phyloP scores from a whole-genome alignment of 2,329 filamentous ascomycete genomes.

The Eutypella sp. region DNA sequence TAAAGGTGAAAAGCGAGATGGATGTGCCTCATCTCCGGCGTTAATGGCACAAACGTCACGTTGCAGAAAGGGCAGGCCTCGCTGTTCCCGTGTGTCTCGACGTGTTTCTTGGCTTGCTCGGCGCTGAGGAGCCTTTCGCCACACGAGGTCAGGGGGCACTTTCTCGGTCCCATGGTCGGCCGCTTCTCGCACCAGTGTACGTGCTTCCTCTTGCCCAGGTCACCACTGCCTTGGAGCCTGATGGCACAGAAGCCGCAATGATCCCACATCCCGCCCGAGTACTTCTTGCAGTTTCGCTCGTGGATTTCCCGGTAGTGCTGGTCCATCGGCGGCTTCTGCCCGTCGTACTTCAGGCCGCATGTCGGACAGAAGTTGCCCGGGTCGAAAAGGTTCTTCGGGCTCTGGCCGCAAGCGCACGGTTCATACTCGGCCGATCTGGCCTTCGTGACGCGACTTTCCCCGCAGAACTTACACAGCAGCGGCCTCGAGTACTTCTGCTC shows the following conservation, averaged over 20 bases:
- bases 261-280: conserved; percentile 4
- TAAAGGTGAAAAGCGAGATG: no score
- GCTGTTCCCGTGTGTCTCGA: no score
- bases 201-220: conserved; percentile 2
- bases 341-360: conserved; percentile 10
- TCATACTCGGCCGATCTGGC: no score
- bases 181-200: conserved; percentile 1
- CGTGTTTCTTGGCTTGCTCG: no score
- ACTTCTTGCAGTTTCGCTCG: background rate
- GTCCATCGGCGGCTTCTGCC: conserved; percentile 4
- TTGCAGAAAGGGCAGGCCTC: no score
- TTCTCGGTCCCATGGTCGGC: background rate
- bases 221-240: conserved; percentile 1
- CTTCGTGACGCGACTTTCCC: background rate
- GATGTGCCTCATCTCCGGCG: no score
- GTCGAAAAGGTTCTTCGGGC: background rate
- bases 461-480: conserved; percentile 9
- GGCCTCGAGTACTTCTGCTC: background rate
- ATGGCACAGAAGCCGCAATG: conserved; percentile 10
- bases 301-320: conserved; percentile 9
- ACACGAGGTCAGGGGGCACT: no score
- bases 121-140: no score
- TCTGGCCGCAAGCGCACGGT: conserved; percentile 2
- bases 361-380: conserved; percentile 3
- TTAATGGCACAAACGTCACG: no score